Conservation (phyloP, 768 basidiomycete genomes). For the Termitomyces sp. region DNA sequence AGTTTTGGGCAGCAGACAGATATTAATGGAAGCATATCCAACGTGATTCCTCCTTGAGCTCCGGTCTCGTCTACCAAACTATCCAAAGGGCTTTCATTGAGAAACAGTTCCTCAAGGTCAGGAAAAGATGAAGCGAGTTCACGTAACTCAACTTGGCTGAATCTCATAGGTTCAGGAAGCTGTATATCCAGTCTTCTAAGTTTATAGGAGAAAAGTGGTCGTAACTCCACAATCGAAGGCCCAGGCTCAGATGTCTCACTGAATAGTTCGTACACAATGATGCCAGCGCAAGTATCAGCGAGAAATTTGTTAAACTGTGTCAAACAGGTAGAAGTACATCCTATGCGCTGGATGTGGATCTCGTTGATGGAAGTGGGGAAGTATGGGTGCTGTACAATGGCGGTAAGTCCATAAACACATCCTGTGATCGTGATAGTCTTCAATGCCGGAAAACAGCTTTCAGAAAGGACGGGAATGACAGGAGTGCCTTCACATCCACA, state of each 20-base stretch:
- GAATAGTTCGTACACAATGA: not conserved
- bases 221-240: not conserved
- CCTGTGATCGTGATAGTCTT: not conserved
- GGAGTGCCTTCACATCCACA: not conserved
- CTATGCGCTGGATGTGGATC: not conserved
- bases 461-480: not conserved
- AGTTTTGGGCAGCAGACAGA: not conserved
- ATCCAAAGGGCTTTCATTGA: not conserved
- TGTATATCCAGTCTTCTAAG: not conserved
- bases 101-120: not conserved
- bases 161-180: not conserved
- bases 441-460: not conserved
- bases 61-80: too few relatives aligned
- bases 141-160: not conserved
- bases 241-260: not conserved
- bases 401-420: not conserved
- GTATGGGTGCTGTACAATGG: not conserved
- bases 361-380: not conserved
- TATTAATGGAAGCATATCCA: not conserved
- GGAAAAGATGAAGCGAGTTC: not conserved
- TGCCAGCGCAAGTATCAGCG: not conserved
- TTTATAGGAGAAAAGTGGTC: not conserved
- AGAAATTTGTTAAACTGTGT: not conserved
- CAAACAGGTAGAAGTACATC: not conserved
- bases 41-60: not conserved